Evolutionary conservation across 495 filamentous ascomycete genomes (phyloP).

Genomic region (Ascobolus immersus): DNA sequence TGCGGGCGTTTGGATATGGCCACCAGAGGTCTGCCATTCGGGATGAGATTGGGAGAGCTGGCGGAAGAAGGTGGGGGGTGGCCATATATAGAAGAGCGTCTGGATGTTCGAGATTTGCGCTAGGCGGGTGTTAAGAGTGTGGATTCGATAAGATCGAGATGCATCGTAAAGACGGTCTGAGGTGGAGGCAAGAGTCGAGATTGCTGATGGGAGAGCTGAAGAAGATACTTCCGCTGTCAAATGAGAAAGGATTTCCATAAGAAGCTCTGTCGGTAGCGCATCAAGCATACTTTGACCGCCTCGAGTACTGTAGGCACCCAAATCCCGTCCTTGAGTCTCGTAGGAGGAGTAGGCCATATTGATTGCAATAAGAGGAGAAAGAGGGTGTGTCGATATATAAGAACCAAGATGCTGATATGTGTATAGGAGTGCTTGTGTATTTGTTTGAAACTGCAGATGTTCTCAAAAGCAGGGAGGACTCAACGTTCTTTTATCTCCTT

Average conservation of each 20-base stretch:
- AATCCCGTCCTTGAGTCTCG: no score
- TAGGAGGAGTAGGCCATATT: not conserved
- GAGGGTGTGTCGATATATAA: not conserved
- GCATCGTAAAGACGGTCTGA: constrained; percentile 10
- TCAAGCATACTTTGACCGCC: constrained; percentile 15
- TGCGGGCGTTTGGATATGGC: constrained; percentile 3
- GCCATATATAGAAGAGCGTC: constrained; percentile 16
- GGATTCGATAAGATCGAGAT: constrained; percentile 10
- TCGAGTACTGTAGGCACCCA: no score
- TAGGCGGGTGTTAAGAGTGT: constrained; percentile 10
- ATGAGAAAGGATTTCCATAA: constrained; percentile 15
- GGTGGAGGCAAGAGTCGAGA: constrained; percentile 11
- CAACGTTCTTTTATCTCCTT: no score
- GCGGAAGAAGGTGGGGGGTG: constrained; percentile 16
- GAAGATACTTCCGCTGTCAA: constrained; percentile 1
- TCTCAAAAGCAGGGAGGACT: no score
- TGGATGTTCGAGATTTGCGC: constrained; percentile 13
- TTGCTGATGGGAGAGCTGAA: constrained; percentile 5
- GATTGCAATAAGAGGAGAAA: not conserved
- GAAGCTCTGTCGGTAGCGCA: constrained; percentile 14
- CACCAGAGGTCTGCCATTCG: constrained; percentile 3
- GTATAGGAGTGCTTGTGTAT: no score
- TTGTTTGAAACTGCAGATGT: no score
- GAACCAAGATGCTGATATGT: no score
- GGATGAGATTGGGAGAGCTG: constrained; percentile 3